Conservation (phyloP, 176 grass and related monocot genomes). For the Bonia amplexicaulis region DNA sequence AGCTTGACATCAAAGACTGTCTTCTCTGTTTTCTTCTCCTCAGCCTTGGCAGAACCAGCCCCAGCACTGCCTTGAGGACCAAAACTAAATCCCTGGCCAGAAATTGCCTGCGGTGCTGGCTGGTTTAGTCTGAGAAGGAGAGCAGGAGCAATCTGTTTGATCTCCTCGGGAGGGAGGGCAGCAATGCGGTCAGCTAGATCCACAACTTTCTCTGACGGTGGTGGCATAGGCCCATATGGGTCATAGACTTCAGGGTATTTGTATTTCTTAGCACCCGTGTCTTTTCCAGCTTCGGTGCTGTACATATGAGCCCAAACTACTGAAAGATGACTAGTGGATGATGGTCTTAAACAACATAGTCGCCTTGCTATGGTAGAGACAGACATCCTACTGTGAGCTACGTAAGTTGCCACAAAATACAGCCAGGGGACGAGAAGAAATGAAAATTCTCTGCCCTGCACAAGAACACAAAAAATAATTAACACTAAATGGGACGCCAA, state of each 20-base stretch:
- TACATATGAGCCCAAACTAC: constrained; percentile 26
- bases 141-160: constrained; percentile 90
- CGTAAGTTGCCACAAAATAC: background rate
- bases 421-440: background rate
- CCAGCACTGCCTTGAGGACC: constrained; percentile 42
- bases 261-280: constrained; percentile 50
- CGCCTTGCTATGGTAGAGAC: constrained; percentile 29
- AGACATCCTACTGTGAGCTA: constrained; percentile 40
- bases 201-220: constrained; percentile 77
- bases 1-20: constrained; percentile 84
- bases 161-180: constrained; percentile 63
- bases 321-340: constrained; percentile 4
- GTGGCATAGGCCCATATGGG: constrained; percentile 62
- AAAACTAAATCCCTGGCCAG: constrained; percentile 76
- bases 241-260: constrained; percentile 77
- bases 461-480: background rate
- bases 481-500: background rate
- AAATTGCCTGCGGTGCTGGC: constrained; percentile 57
- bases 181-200: constrained; percentile 76
- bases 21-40: constrained; percentile 95
- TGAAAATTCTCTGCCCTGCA: background rate
- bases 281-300: constrained; percentile 32
- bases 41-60: constrained; percentile 24
- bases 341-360: constrained; percentile 20
- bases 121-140: constrained; percentile 71